Base-by-base conservation (phyloP, 495 filamentous ascomycete genomes). In the Penicillium manginii region DNA sequence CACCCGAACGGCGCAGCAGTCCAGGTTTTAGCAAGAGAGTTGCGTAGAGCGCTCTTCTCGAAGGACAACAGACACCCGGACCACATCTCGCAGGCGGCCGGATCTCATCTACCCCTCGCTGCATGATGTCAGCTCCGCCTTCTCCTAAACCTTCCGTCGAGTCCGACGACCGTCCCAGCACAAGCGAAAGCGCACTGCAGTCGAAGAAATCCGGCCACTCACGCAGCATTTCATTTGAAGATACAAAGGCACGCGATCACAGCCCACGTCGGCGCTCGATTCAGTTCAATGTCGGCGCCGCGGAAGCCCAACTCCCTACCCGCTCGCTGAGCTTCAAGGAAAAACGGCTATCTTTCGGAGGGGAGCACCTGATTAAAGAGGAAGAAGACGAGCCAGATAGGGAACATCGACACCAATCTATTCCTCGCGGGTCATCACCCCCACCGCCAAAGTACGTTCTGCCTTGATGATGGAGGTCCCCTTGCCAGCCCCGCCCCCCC, bases 81-180 rank as follows among this genome's bases (percentile, higher is more conserved):
- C 22, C 23, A 23, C 53, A 35, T 39, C 32, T 48, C 43, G n/a
- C 19, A 17, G 40, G 5, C 4, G 15, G 22, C 15, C 42, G 37
- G 43, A 48, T 31, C 54, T 19, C 10, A 21, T 37, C 23, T 26
- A 37, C 53, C 42, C 48, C 37, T 48, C 43, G n/a, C 22, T 22
- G 17, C 48, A 50, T 33, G 21, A 69, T 72, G 70, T 65, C 72
- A 54, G 62, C 63, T 23, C 66, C 69, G 6, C 37, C 59, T n/a
- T 71, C 73, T 1, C 69, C 73, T 12, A 69, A 66, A 49, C 68
- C 69, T 15, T 77, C 77, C 9, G 77, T 81, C 32, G 86, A 81
- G 61, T 83, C 84, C 19, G 85, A 84, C 5, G 72, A 81, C 59
- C 81, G 79, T 52, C 74, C 73, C 2, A 73, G 70, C 14, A 78